Base-by-base conservation (phyloP, 768 basidiomycete species). In the Mycena filopes region DNA sequence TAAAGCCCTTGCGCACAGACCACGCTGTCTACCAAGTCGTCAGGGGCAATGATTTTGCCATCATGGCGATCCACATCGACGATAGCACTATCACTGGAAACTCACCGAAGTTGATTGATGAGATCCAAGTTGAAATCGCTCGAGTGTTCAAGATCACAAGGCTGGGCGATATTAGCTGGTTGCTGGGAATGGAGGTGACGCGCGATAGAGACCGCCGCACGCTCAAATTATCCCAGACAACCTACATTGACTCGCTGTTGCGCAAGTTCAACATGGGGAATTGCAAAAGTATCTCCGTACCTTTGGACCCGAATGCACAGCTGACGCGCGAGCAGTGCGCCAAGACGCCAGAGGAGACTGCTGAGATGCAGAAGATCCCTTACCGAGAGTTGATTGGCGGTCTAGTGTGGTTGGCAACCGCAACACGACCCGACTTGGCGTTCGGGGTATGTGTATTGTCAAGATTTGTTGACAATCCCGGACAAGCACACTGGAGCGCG, bases 121-220 rank as follows among this genome's bases (percentile, higher is more conserved):
- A 23, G 15, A 26, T 75, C 29, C 66, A 75, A 53, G 21, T 43
- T 15, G 63, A 77, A 47, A 63, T 82, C 10, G 65, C 60, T 12
- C 40, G 25, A 1, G 57, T 72, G 26, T 76, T 77, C 40, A 68
- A 81, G 12, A 74, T 80, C 3, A 77, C 74, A 0, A 70, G 73
- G 28, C 50, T 80, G 0, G 74, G 81, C 0, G 57, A 64, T 38
- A 71, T 77, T 3, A 67, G 46, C 25, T 75, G 71, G 63, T 59
- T 81, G 4, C 63, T 82, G 6, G 77, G 79, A 8, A 72, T 81
- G 21, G 68, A 77, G 31, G 63, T 83, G 21, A 55, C 59, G 5
- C 66, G 71, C 10, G 56, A 75, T 29, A 28, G 64, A 1, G 29
- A 69, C 16, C 23, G 58, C 5, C 63, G 71, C 11, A 58, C 64